phyloP scores from a whole-genome alignment of 2,329 filamentous ascomycete genomes.

The Coniochaeta sp. region DNA sequence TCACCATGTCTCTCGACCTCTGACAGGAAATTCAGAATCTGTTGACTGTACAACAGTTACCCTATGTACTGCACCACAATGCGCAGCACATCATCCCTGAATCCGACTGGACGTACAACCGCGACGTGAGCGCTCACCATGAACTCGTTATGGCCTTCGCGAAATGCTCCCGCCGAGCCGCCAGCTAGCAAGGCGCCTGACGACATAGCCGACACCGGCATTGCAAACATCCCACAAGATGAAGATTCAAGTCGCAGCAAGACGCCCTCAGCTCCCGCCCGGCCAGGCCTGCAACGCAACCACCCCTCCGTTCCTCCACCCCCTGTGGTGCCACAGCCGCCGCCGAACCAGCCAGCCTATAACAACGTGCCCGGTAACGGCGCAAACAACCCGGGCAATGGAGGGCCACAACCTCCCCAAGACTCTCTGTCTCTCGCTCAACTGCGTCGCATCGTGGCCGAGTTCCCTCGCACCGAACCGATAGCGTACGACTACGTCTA shows the following conservation, averaged over 20 bases:
- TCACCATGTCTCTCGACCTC: not conserved
- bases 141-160: constrained; percentile 27
- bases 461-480: constrained; percentile 63
- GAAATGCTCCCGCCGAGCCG: constrained; percentile 1
- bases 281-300: not conserved
- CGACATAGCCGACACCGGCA: constrained; percentile 23
- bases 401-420: constrained; percentile 24
- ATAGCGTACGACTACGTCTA: constrained; percentile 82
- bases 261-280: not conserved
- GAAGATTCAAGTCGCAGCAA: not conserved
- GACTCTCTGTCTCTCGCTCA: constrained; percentile 73
- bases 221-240: constrained; percentile 14
- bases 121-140: constrained; percentile 21
- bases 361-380: not conserved
- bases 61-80: not conserved
- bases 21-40: not conserved
- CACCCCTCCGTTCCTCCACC: constrained; percentile 1
- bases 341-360: constrained; percentile 1
- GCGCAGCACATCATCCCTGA: not conserved
- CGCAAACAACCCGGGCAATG: not conserved
- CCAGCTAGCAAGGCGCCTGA: constrained; percentile 5
- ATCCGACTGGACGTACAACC: not conserved
- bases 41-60: not conserved
- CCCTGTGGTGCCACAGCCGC: constrained; percentile 1
- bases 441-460: constrained; percentile 64